Evolutionary conservation across 225 moss, liverwort and hornwort species (phyloP).

Genomic region (Physcomitrellopsis africana): DNA sequence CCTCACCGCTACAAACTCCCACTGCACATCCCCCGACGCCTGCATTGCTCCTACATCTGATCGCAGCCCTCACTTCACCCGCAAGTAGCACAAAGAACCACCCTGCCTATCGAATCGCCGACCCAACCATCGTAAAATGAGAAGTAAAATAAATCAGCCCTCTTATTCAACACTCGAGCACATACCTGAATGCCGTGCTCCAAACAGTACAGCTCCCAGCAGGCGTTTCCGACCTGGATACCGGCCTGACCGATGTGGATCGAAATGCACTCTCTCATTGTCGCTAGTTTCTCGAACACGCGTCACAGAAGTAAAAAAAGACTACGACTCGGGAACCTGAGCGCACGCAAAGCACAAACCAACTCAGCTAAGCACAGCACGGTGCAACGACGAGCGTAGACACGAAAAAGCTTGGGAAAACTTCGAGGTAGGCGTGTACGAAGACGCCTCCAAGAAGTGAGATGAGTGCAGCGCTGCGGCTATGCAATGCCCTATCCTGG

Average conservation of each 20-base stretch:
- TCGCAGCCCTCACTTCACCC: too few species aligned
- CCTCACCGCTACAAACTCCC: fast-evolving
- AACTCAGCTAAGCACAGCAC: not conserved
- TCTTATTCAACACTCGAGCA: not conserved
- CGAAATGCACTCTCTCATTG: constrained; percentile 70
- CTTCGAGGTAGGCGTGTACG: constrained; percentile 76
- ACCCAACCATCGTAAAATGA: too few species aligned
- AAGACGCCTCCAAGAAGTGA: constrained; percentile 74
- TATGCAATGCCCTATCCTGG: not conserved
- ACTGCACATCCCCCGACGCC: fast-evolving
- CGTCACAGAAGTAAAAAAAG: not conserved
- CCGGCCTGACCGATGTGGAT: constrained; percentile 65
- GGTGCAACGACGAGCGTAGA: not conserved
- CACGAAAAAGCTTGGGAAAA: constrained; percentile 10
- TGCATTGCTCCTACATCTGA: constrained; percentile 19
- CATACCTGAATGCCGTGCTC: constrained; percentile 61
- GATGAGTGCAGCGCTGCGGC: constrained; percentile 36
- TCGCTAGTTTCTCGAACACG: constrained; percentile 30
- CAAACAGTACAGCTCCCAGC: constrained; percentile 63
- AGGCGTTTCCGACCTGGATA: constrained; percentile 62
- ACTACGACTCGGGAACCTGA: not conserved
- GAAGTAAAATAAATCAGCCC: too few species aligned
- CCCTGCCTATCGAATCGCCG: too few species aligned
- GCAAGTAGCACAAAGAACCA: too few species aligned
- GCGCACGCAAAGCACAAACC: not conserved